Evolutionary conservation across 257 asterid genomes (phyloP).

Genomic region (Solanum neorickii): DNA sequence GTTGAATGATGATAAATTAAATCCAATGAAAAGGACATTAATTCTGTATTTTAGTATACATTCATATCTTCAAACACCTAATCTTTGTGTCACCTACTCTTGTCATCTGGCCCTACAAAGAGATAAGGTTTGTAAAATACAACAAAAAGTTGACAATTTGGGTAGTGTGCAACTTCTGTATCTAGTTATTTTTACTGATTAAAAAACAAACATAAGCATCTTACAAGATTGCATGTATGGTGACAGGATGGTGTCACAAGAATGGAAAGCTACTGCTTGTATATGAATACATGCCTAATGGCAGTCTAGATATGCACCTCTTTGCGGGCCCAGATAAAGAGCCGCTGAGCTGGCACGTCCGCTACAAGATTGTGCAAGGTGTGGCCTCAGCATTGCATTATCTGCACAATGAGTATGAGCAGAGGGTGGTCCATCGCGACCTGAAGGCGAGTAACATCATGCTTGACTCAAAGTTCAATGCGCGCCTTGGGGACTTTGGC

Average conservation of each 20-base stretch:
- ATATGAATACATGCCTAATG: slow-evolving; percentile 88
- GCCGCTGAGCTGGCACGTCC: slow-evolving; percentile 49
- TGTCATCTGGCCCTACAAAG: background rate
- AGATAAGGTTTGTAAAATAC: background rate
- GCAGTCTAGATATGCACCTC: slow-evolving; percentile 76
- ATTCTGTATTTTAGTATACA: background rate
- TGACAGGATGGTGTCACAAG: slow-evolving; percentile 92
- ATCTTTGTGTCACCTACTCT: background rate
- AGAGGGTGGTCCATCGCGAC: slow-evolving; percentile 73
- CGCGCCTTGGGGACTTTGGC: slow-evolving; percentile 90
- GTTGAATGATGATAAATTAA: background rate
- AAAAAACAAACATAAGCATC: background rate
- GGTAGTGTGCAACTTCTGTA: background rate
- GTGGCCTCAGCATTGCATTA: slow-evolving; percentile 84
- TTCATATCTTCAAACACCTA: background rate
- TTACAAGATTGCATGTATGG: background rate
- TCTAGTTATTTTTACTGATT: background rate
- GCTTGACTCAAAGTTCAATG: slow-evolving; percentile 73
- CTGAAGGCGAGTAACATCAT: slow-evolving; percentile 86
- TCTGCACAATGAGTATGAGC: slow-evolving; percentile 81
- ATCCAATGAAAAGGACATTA: background rate
- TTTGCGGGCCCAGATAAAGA: slow-evolving; percentile 31
- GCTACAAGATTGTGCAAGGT: slow-evolving; percentile 53
- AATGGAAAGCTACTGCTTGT: slow-evolving; percentile 66
- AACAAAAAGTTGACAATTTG: background rate